Evolutionary conservation across 306 rosid species (phyloP).

Genomic region (Prunus mira): DNA sequence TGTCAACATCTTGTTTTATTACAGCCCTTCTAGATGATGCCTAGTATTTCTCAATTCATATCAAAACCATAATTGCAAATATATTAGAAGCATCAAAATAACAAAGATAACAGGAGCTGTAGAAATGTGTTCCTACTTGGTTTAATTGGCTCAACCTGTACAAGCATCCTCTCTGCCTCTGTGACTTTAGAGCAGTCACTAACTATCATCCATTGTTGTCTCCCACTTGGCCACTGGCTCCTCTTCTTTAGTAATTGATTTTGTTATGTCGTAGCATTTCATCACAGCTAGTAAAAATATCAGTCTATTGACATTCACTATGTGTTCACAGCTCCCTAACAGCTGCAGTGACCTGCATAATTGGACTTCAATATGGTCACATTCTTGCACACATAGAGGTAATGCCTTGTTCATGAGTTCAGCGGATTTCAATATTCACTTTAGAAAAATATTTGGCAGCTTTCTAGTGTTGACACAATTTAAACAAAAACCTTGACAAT

Average conservation of each 20-base stretch:
- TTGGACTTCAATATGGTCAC: conserved; percentile 96
- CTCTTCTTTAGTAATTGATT: not conserved
- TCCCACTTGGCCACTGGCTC: not conserved
- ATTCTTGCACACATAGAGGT: conserved; percentile 78
- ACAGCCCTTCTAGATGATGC: not conserved
- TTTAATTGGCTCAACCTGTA: not conserved
- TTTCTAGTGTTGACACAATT: not conserved
- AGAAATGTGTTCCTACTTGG: not conserved
- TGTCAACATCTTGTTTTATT: not conserved
- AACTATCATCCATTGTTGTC: not conserved
- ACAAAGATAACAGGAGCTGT: not conserved
- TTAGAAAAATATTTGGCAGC: not conserved
- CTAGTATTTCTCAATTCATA: not conserved
- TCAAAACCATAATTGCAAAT: not conserved
- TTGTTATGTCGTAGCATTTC: not conserved
- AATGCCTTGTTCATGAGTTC: conserved; percentile 9
- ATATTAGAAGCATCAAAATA: not conserved
- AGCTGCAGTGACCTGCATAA: conserved; percentile 83
- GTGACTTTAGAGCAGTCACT: not conserved
- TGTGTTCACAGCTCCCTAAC: conserved; percentile 65
- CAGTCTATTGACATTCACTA: conserved; percentile 16
- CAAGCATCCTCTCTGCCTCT: not conserved
- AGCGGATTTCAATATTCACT: not conserved
- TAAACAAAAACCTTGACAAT: not conserved
- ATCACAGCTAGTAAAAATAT: not conserved